Evolutionary conservation across 1,284 basidiomycete genomes (phyloP), one percentile per base, ranked within the genome.

Genomic region (Boletus calvinii): DNA sequence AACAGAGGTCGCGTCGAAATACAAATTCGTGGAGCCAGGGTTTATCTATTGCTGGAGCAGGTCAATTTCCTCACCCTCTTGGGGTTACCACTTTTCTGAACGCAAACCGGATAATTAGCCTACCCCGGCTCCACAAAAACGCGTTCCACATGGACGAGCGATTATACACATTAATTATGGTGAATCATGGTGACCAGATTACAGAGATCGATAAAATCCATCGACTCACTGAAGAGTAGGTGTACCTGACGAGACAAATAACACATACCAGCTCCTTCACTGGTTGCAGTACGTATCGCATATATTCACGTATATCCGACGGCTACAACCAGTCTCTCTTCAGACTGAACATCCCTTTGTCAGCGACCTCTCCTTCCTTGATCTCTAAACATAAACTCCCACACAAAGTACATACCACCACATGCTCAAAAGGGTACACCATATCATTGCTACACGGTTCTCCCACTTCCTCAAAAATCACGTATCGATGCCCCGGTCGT

Each of bases 91-190:
- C 11, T 39, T 18, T 47, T 37, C 51, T 62, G 32, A 62, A 43
- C 41, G 20, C 40, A 50, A 24, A 36, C 4, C 53, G 88, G 84
- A 92, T 90, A 0, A 60, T 80, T 8, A 68, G 76, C 45, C 77
- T 77, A 6, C 90, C 91, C 1, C 73, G 70, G 50, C 60, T 95
- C 8, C 83, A 82, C 56, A 84, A 82, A 6, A 90, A 85, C 40
- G 84, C 87, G 1, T 95, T 87, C 75, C 90, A 92, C 68, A 74
- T 81, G 0, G 91, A 96, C 48, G 80, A 81, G 13, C 81, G 87
- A 44, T 71, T 87, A n/a, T 98, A 97, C 70, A 97, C 95, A 0
- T 72, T 98, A 55, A 71, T 96, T 30, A 83, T 98, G 68, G 75
- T 98, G 43, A 94, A 98, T 69, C 85, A 90, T 50, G 89, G 88